phyloP scores from a whole-genome alignment of 352 stramenopile genomes.

The Phytopythium kandeliae region DNA sequence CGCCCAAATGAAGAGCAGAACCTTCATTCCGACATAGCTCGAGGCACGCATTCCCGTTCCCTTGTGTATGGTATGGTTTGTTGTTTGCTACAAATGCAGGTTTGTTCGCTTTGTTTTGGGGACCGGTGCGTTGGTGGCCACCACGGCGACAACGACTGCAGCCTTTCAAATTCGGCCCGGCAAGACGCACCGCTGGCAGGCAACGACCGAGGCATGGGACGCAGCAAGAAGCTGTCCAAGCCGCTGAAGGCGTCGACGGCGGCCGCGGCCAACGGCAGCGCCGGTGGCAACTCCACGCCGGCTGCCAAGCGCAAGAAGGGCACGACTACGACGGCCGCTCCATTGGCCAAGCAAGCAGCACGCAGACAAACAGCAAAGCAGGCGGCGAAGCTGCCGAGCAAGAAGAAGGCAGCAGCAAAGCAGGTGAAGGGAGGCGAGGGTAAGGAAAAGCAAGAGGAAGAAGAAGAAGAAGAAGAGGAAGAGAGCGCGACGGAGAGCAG shows the following conservation, averaged over 20 bases:
- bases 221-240: constrained; percentile 23
- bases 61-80: no score
- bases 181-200: background rate
- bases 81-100: no score
- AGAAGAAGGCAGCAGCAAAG: constrained; percentile 8
- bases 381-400: constrained; percentile 15
- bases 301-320: constrained; percentile 14
- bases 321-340: constrained; percentile 17
- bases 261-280: no score
- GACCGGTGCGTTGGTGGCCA: no score
- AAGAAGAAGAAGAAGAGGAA: constrained; percentile 29
- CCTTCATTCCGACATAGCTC: no score
- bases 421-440: constrained; percentile 10
- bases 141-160: no score
- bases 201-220: constrained; percentile 20
- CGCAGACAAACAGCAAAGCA: background rate
- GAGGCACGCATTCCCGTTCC: no score
- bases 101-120: no score
- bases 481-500: constrained; percentile 51
- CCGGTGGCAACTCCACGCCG: no score
- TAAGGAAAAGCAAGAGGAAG: constrained; percentile 14
- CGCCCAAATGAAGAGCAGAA: no score
- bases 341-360: constrained; percentile 6
- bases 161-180: constrained; percentile 5
- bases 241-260: constrained; percentile 36